Base-by-base conservation (phyloP, 2,329 filamentous ascomycete species). In the Ascochyta viciae-villosae region DNA sequence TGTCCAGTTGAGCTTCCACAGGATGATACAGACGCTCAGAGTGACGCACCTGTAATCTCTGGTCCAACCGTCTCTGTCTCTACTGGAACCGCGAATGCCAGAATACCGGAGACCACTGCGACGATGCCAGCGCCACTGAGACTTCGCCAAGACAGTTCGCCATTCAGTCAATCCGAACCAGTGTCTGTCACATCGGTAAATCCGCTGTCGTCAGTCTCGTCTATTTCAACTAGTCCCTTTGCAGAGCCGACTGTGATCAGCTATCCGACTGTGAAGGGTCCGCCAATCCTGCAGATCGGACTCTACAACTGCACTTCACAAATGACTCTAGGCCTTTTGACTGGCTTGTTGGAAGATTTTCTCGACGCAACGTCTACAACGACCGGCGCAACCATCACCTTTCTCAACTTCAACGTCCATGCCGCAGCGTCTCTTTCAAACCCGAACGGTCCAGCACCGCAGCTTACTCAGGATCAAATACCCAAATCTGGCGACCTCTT, bases 381-480 rank as follows among this genome's bases (percentile, higher is more conserved):
- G 6, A 72, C 87, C 31, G 81, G 80, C 19, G 85, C 85, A 1
- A 80, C 81, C 38, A 72, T 85, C 8, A 73, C 80, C 1, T 82
- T 81, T 60, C 62, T 89, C 1, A 78, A 81, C 3, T 69, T 89
- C 51, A 87, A 89, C 66, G 65, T 89, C 6, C 86, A 89, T 74
- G 82, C 81, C 22, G 84, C 86, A 4, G 63, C 72, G 1, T 65
- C 70, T 2, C 58, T 66, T 40, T 35, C 50, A 2, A 35, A 70
- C 2, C 81, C 83, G 1, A 68, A 76, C 33, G 69, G 74, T 3
- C 75, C 78, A 2, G 77, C 81, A 0, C 70, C 76, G 5, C 63
- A 73, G 7, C 74, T 82, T 8, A 71, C 75, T 7, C 74, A 76
- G 7, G 60, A 65, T 6, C 67, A 76, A 23, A 64, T 87, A 15